Conservation (phyloP, 2,329 filamentous ascomycete species). For the Fusarium tanahbumbuense region DNA sequence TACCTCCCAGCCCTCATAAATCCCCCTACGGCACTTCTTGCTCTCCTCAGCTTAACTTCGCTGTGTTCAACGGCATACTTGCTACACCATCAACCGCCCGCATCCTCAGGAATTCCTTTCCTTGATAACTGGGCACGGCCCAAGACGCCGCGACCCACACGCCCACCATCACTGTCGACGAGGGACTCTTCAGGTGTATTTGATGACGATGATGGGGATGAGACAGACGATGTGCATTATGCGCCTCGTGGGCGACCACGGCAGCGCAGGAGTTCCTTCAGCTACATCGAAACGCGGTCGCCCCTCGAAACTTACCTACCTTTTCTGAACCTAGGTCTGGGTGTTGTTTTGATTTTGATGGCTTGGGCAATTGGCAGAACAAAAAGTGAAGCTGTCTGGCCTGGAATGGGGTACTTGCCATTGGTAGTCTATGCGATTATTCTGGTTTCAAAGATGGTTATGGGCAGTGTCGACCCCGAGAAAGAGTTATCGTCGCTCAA, state of each 20-base stretch:
- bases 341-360: conserved; percentile 61
- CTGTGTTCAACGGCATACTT: conserved; percentile 72
- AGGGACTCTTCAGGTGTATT: conserved; percentile 25
- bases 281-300: conserved; percentile 41
- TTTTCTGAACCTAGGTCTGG: conserved; percentile 69
- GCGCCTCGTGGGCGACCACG: conserved; percentile 29
- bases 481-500: conserved; percentile 70
- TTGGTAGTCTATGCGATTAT: conserved; percentile 70
- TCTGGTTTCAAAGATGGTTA: conserved; percentile 71
- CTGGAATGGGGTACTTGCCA: conserved; percentile 64
- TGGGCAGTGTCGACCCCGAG: conserved; percentile 76
- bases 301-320: conserved; percentile 71
- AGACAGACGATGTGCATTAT: conserved; percentile 26
- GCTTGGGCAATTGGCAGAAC: conserved; percentile 54
- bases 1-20: conserved; percentile 59
- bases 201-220: conserved; percentile 38
- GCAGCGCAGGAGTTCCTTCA: conserved; percentile 40
- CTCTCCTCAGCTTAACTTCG: conserved; percentile 71
- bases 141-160: conserved; percentile 43
- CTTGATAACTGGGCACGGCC: conserved; percentile 61
- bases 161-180: conserved; percentile 37
- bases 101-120: conserved; percentile 62
- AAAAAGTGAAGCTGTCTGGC: conserved; percentile 51
- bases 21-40: conserved; percentile 55
- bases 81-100: conserved; percentile 66